Base-by-base conservation (phyloP, 305 asterid species). In the Rubia tinctorum region DNA sequence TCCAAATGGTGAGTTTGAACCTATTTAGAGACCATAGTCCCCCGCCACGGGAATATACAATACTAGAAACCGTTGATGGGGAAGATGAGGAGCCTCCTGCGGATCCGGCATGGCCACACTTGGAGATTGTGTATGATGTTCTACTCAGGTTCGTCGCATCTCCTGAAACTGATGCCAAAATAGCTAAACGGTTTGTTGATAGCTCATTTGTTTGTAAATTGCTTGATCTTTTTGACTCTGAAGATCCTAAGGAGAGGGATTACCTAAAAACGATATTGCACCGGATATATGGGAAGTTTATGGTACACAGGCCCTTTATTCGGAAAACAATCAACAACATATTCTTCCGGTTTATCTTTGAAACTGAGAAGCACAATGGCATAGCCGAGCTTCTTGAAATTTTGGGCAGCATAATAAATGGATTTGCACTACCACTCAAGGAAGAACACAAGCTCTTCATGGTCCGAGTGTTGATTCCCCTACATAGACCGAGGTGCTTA, bases 21-120 rank as follows among this genome's bases (percentile, higher is more conserved):
- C 80, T 91, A 71, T 91, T 91, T 73, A 77, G 97, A 74, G 90
- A 80, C 67, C 88, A 90, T 62, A 87, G 79, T 44, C 97, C 96
- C 66, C 97, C 86, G 76, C 95, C 95, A 18, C 86, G 90, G 73
- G 96, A 90, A 82, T 87, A 84, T 79, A 82, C 85, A 75, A 75
- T 81, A 39, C 17, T 82, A 20, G 88, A 86, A 30, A 90, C 88
- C 2, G 84, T 86, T 72, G 96, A 91, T 40, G 88, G 84, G 78
- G 97, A 91, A 74, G 96, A 91, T 59, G 97, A 91, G 15, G 96
- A 90, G 84, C 96, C 95, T 44, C 88, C 90, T 43, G 85, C 88
- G 93, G 95, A 89, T 72, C 97, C 95, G 1, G 84, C 95, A 1
- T 91, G 97, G 97, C 80, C 96, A 42, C 97, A 91, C 84, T 82